Evolutionary conservation across 768 basidiomycete genomes (phyloP).

Genomic region (Lanmaoa rubissima): DNA sequence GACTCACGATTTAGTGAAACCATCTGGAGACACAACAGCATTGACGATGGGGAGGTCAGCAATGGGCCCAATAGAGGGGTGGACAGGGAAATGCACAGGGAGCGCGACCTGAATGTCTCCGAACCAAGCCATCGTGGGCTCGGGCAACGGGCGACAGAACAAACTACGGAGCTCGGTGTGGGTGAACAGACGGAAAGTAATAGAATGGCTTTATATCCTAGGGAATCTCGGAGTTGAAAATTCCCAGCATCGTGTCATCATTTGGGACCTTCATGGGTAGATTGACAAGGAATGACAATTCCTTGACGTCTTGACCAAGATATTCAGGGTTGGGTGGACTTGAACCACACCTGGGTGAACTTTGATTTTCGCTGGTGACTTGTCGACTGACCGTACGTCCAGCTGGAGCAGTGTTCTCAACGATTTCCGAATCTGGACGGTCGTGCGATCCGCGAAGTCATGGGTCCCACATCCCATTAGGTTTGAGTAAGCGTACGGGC

Average conservation of each 20-base stretch:
- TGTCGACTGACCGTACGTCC: no score
- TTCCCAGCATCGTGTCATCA: background rate
- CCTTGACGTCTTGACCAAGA: no score
- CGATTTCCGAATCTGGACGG: no score
- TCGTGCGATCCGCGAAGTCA: background rate
- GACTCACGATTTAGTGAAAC: slow-evolving; percentile 31
- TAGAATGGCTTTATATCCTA: background rate
- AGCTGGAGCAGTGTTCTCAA: no score
- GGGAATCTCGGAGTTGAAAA: background rate
- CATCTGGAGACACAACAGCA: slow-evolving; percentile 32
- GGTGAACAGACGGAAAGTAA: background rate
- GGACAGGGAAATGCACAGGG: background rate
- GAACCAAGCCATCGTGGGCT: slow-evolving; percentile 6
- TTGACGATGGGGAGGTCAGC: slow-evolving; percentile 27
- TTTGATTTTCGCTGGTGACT: no score
- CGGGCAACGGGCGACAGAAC: background rate
- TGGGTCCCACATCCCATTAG: background rate
- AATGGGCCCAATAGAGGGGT: slow-evolving; percentile 16
- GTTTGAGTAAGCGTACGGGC: background rate
- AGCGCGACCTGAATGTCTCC: slow-evolving; percentile 1
- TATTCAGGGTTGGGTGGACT: no score
- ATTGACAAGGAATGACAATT: no score
- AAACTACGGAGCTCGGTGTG: background rate
- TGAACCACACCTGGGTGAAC: no score
- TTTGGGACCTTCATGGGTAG: no score